Base-by-base conservation (phyloP, 2,329 filamentous ascomycete genomes). In the Trichoderma sp. region DNA sequence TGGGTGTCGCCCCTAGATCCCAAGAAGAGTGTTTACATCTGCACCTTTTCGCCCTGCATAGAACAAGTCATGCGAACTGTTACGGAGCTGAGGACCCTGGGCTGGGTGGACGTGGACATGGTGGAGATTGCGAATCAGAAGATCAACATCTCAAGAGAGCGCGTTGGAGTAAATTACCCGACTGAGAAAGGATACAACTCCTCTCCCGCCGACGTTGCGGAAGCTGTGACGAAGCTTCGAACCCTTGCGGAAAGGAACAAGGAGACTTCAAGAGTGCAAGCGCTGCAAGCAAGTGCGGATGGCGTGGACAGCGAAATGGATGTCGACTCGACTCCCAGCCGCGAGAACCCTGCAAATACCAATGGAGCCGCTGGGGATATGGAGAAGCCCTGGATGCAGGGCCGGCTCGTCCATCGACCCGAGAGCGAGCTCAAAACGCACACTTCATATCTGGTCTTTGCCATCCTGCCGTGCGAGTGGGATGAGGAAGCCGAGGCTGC, bases 401-500 rank as follows among this genome's bases (percentile, higher is more conserved):
- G 95, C 1, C 85, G 87, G 30, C 73, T 98, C 47, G 84, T 92
- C 34, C 92, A 96, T 72, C 85, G 92, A 26, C 88, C 91, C 0
- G 95, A 99, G 78, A 81, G 88, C 0, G 95, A 99, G 73, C 80
- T 98, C 67, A 97, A 97, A 83, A 95, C 91, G 7, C 95, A 99
- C 77, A 99, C 95, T 0, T 95, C 91, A n/a, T 99, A 99, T 75
- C 84, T 99, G 5, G 90, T 96, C 5, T 99, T 99, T 79, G 95
- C 95, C 0, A 81, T 95, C 3, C 78, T 99, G 67, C 94, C 95
- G n/a, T 83, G 88, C 50, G 88, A 91, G 68, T 99, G 95, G 95
- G 88, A 82, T 0, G 89, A 87, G 43, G 90, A 90, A 67, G 92
- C 97, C 69, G 95, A 99, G 78, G 84, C 83, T 39, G 83, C 83